Evolutionary conservation across 1,284 basidiomycete genomes (phyloP).

Genomic region (Mycena citricolor): DNA sequence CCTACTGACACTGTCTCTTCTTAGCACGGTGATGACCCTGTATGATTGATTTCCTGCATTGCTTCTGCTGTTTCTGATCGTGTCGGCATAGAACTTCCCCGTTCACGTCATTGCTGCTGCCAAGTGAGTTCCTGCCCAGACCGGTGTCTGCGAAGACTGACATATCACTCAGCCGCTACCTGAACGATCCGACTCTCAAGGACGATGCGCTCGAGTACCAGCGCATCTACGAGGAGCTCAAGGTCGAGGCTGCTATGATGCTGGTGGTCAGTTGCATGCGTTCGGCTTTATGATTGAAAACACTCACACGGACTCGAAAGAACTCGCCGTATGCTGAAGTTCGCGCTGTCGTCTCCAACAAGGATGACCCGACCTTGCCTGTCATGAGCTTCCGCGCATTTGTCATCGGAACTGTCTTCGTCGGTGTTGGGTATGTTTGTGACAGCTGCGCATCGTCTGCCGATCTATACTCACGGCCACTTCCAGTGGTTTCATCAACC

Average conservation of each 20-base stretch:
- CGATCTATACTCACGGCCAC: no score
- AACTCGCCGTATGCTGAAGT: slow-evolving; percentile 57
- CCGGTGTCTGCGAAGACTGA: no score
- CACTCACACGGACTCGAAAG: no score
- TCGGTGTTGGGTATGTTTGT: slow-evolving; percentile 20
- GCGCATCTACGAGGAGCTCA: slow-evolving; percentile 28
- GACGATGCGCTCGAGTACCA: slow-evolving; percentile 7
- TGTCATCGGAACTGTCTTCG: slow-evolving; percentile 49
- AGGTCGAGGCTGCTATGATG: slow-evolving; percentile 32
- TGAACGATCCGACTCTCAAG: slow-evolving; percentile 9
- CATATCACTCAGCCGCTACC: slow-evolving; percentile 12
- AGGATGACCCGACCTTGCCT: slow-evolving; percentile 48
- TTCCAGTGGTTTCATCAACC: slow-evolving; percentile 43
- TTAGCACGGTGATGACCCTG: slow-evolving; percentile 17
- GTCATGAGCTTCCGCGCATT: slow-evolving; percentile 47
- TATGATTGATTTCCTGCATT: slow-evolving; percentile 8
- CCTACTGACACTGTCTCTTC: neutral
- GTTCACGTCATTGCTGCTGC: neutral
- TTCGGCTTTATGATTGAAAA: neutral
- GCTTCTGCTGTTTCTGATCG: slow-evolving; percentile 8
- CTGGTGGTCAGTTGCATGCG: slow-evolving; percentile 19
- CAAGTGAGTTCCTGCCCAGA: neutral
- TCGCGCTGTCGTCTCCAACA: slow-evolving; percentile 50
- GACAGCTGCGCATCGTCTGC: no score
- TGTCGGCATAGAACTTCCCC: slow-evolving; percentile 6